Base-by-base conservation (phyloP, 2,329 filamentous ascomycete genomes). In the Cladorrhinum sp. region DNA sequence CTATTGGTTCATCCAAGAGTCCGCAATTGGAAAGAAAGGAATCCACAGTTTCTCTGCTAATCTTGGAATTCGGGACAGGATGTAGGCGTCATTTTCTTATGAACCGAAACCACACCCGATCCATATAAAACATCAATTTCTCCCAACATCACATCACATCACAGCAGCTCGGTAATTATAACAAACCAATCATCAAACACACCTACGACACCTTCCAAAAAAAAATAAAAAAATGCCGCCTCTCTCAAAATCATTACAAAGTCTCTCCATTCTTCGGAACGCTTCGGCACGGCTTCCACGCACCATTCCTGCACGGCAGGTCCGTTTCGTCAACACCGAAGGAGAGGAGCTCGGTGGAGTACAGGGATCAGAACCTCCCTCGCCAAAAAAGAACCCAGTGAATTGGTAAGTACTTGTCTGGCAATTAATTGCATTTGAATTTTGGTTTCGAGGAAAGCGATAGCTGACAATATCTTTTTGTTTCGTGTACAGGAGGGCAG, bases 281-380 rank as follows among this genome's bases (percentile, higher is more conserved):
- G n/a, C 42, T 7, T 46, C 42, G 4, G 18, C 20, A 30, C 16
- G 20, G 14, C 39, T 24, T n/a, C 42, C 39, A 14, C 24, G 21
- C 21, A 24, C 39, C 20, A 36, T 46, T 49, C 24, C 53, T 9
- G 57, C 23, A 18, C 54, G 18, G 21, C 57, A 62, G 14, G 53
- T 59, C 16, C 58, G 58, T 12, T 50, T 55, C 46, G 52, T 60
- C 52, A 60, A 60, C 58, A 60, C 58, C 14, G 24, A 60, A 21
- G 46, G 30, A 12, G 57, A 62, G 16, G 60, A 62, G 20, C 61
- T 62, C 6, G 57, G 61, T 9, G 61, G 61, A 18, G 57, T 59
- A 24, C 26, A 33, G 3, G 57, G 57, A 8, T 62, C 57, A 5
- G 60, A 62, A 21, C 57, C 61, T 2, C 61, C 61, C 1, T 26